These are phyloP conservation scores for Cercophora scortea DNA, from an alignment of 495 filamentous ascomycete species.

Conservation along the genomic window DNA sequence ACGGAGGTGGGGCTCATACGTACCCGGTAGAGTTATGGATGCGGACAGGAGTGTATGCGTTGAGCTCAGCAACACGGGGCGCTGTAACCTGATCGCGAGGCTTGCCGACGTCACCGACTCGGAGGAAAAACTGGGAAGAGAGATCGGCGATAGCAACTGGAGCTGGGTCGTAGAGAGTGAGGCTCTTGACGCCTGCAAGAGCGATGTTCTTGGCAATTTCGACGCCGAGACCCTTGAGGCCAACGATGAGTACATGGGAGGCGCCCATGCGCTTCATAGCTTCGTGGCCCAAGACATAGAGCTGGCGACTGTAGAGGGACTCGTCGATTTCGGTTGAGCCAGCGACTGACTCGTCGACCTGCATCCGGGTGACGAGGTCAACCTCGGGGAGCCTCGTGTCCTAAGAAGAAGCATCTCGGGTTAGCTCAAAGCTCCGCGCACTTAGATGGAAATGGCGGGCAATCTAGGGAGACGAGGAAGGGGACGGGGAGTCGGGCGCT, in stretches of 20 bases:
- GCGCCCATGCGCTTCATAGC: conserved; percentile 99
- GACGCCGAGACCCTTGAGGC: conserved; percentile 87
- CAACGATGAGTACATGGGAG: conserved; percentile 88
- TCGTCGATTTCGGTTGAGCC: conserved; percentile 77
- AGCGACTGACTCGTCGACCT: conserved; percentile 61
- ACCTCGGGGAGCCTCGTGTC: conserved; percentile 41
- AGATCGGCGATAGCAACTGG: conserved; percentile 77
- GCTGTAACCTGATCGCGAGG: conserved; percentile 79
- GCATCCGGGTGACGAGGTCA: conserved; percentile 68
- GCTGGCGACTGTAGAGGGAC: conserved; percentile 93
- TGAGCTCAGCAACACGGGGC: conserved; percentile 86
- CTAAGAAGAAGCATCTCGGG: conserved; percentile 6
- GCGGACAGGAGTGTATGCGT: conserved; percentile 86
- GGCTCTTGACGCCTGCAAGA: conserved; percentile 77
- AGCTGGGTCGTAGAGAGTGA: conserved; percentile 82
- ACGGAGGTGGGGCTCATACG: not conserved
- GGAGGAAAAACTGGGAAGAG: conserved; percentile 95
- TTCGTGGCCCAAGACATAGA: conserved; percentile 97
- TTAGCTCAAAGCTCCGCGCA: not conserved
- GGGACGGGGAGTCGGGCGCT: conserved; percentile 24
- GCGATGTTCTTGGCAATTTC: conserved; percentile 99
- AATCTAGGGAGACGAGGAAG: not conserved
- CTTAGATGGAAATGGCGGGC: not conserved
- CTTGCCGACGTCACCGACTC: conserved; percentile 81
- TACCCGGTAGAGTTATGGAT: conserved; percentile 54